phyloP scores from a whole-genome alignment of 2,329 filamentous ascomycete genomes.

The Lachnellula suecica region DNA sequence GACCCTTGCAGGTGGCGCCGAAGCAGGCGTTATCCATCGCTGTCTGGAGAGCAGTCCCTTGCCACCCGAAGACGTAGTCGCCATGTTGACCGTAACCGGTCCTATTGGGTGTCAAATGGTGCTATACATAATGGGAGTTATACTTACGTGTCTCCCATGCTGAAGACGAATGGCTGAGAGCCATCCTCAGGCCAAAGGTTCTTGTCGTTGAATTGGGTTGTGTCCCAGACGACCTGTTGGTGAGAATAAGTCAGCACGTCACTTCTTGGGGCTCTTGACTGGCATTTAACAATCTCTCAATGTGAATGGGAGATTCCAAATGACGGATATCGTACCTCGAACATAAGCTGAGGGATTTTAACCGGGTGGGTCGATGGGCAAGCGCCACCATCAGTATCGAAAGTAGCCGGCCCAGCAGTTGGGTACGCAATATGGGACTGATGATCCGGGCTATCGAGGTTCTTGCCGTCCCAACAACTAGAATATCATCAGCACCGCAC shows the following conservation, averaged over 20 bases:
- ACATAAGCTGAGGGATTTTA: conserved; percentile 48
- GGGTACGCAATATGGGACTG: conserved; percentile 26
- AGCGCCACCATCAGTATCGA: conserved; percentile 5
- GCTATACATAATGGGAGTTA: conserved; percentile 29
- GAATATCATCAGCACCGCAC: conserved; percentile 43
- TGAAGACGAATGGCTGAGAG: conserved; percentile 43
- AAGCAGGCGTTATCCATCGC: conserved; percentile 40
- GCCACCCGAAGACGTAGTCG: conserved; percentile 52
- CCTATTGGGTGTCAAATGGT: neutral
- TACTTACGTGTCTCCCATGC: conserved; percentile 39
- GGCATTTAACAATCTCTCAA: no score
- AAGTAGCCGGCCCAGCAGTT: conserved; percentile 6
- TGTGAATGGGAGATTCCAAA: no score
- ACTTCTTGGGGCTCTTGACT: no score
- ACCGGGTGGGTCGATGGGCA: conserved; percentile 37
- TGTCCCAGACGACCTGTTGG: conserved; percentile 44
- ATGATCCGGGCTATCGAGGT: conserved; percentile 16
- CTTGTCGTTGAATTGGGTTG: conserved; percentile 40
- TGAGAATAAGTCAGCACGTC: no score
- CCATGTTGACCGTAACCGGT: conserved; percentile 49
- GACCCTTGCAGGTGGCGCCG: neutral
- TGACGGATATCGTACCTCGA: no score
- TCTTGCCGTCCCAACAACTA: conserved; percentile 21
- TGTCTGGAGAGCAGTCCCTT: conserved; percentile 47
- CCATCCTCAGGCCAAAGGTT: conserved; percentile 43